phyloP scores from a whole-genome alignment of 2,329 filamentous ascomycete genomes.

The Dothidotthia symphoricarpi region DNA sequence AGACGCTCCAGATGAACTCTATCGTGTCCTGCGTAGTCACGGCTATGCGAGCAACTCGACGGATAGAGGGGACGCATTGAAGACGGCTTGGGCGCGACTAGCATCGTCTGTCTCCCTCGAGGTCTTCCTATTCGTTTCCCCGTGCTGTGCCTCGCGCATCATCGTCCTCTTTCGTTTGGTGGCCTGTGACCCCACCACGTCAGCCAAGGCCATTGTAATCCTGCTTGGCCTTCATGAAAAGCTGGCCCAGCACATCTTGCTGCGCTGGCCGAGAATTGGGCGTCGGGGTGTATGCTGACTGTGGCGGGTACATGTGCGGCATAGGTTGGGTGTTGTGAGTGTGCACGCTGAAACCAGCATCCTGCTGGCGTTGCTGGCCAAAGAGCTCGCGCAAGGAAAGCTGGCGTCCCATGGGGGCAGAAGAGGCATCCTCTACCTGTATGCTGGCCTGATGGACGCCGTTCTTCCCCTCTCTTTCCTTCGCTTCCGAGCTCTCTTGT shows the following conservation, averaged over 20 bases:
- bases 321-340: constrained; percentile 40
- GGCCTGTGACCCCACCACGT: constrained; percentile 3
- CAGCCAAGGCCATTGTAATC: constrained; percentile 35
- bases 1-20: too few relatives aligned
- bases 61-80: too few relatives aligned
- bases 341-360: constrained; percentile 52
- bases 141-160: too few relatives aligned
- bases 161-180: too few relatives aligned
- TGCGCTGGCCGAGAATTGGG: constrained; percentile 21
- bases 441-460: constrained; percentile 22
- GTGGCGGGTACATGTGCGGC: constrained; percentile 6
- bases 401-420: constrained; percentile 53
- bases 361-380: constrained; percentile 54
- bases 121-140: too few relatives aligned
- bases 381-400: constrained; percentile 55
- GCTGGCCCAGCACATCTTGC: constrained; percentile 33
- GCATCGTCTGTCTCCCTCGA: too few relatives aligned
- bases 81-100: too few relatives aligned
- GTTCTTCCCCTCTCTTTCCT: constrained; percentile 22
- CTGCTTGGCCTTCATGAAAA: constrained; percentile 39
- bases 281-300: constrained; percentile 3
- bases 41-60: too few relatives aligned
- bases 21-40: too few relatives aligned
- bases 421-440: constrained; percentile 30
- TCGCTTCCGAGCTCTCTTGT: constrained; percentile 49